phyloP scores from a whole-genome alignment of 169 alveolate species.

The Sarcocystis neurona region DNA sequence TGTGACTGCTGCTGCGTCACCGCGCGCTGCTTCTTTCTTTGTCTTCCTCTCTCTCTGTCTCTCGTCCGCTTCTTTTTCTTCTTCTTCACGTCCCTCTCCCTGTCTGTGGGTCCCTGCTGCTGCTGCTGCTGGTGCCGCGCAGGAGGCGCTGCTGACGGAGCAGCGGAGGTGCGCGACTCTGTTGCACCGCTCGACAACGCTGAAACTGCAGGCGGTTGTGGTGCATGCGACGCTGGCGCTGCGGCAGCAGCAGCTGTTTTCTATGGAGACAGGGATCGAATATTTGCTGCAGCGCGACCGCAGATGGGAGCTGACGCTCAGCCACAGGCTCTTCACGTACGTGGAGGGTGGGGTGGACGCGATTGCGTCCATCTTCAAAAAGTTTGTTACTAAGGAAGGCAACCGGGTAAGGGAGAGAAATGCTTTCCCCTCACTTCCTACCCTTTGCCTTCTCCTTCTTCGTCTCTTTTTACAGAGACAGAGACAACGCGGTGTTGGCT shows the following conservation, averaged over 20 bases:
- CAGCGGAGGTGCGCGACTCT: slow-evolving; percentile 57
- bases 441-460: too few relatives aligned
- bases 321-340: slow-evolving; percentile 67
- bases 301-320: slow-evolving; percentile 56
- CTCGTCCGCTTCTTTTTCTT: not conserved
- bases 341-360: slow-evolving; percentile 68
- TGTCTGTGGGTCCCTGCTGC: too few relatives aligned
- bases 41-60: not conserved
- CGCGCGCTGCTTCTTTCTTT: not conserved
- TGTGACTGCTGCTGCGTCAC: not conserved
- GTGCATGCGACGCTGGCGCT: slow-evolving; percentile 54
- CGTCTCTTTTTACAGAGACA: too few relatives aligned
- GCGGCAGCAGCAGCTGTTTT: slow-evolving; percentile 60
- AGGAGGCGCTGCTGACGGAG: slow-evolving; percentile 65
- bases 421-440: too few relatives aligned
- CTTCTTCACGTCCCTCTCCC: not conserved
- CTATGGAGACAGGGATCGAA: slow-evolving; percentile 63
- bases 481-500: too few relatives aligned
- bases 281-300: slow-evolving; percentile 60
- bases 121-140: too few relatives aligned
- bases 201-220: slow-evolving; percentile 63
- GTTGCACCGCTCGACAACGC: slow-evolving; percentile 61
- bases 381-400: slow-evolving; percentile 67
- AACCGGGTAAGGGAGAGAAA: slow-evolving; percentile 39
- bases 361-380: slow-evolving; percentile 65